Percentiles rank a stretch among this genome's conserved stretches.
Evolutionary conservation across 768 basidiomycete genomes (phyloP).

Genomic region (Amanita brunnescens): DNA sequence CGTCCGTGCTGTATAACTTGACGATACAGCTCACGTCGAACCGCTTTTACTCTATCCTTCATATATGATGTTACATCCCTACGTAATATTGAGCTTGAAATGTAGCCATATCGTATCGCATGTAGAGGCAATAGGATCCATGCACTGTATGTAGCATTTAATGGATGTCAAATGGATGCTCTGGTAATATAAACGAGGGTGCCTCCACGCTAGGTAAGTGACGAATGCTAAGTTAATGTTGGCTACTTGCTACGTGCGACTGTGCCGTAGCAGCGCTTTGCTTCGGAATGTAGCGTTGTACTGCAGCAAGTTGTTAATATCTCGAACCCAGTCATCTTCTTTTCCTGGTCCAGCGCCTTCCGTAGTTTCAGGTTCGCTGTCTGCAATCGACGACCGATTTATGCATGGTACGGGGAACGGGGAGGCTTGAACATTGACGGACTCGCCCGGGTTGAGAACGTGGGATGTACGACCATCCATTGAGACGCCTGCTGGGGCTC

Average conservation of each 20-base stretch:
- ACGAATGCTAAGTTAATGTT: too few relatives aligned
- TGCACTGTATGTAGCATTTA: not conserved
- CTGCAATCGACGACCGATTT: slow-evolving; percentile 71
- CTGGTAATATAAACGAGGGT: not conserved
- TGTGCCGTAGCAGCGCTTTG: slow-evolving; percentile 74
- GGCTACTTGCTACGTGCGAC: slow-evolving; percentile 40
- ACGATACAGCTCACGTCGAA: not conserved
- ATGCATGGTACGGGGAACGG: slow-evolving; percentile 91
- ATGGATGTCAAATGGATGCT: not conserved
- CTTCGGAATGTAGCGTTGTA: slow-evolving; percentile 93
- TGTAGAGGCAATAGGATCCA: not conserved
- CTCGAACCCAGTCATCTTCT: slow-evolving; percentile 93
- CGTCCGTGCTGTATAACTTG: not conserved
- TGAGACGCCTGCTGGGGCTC: slow-evolving; percentile 82
- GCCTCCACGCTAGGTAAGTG: not conserved
- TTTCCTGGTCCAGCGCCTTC: slow-evolving; percentile 73
- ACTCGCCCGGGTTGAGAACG: slow-evolving; percentile 76
- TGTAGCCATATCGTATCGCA: not conserved
- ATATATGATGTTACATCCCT: not conserved
- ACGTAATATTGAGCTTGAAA: not conserved
- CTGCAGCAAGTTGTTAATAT: slow-evolving; percentile 90
- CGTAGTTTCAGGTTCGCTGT: slow-evolving; percentile 34
- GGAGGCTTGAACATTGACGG: slow-evolving; percentile 77
- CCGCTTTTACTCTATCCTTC: not conserved
- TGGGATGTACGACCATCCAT: slow-evolving; percentile 90